Percentiles rank a stretch among this genome's conserved stretches.
phyloP scores from a whole-genome alignment of 306 rosid genomes.

The Lithocarpus polystachyus region DNA sequence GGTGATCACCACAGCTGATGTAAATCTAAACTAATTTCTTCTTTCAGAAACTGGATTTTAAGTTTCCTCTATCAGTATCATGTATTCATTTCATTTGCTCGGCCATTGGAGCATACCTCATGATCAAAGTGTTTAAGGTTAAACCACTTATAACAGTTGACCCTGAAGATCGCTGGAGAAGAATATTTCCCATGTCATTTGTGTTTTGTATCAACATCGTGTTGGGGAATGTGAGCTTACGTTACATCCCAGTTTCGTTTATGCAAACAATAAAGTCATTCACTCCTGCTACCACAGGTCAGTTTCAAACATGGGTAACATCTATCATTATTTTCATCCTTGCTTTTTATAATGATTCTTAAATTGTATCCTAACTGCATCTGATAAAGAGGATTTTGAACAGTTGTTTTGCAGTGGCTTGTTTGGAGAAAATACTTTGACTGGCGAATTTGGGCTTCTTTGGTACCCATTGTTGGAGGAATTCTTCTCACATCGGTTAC shows the following conservation, averaged over 20 bases:
- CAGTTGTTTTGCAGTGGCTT: constrained; percentile 93
- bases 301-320: constrained; percentile 10
- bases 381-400: constrained; percentile 32
- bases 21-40: constrained; percentile 7
- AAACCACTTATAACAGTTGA: constrained; percentile 86
- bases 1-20: neutral
- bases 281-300: constrained; percentile 98
- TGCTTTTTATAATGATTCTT: neutral
- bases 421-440: constrained; percentile 94
- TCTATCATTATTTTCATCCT: neutral
- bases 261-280: constrained; percentile 99
- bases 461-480: constrained; percentile 98
- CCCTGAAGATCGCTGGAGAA: constrained; percentile 90
- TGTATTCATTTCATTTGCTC: constrained; percentile 94
- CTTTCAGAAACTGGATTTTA: constrained; percentile 91
- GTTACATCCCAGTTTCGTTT: constrained; percentile 97
- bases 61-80: constrained; percentile 89
- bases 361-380: constrained; percentile 9
- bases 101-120: constrained; percentile 72
- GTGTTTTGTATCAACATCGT: constrained; percentile 96
- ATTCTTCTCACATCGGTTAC: constrained; percentile 94
- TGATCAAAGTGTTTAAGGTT: constrained; percentile 76
- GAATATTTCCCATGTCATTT: constrained; percentile 99
- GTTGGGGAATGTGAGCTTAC: constrained; percentile 89
- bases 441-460: constrained; percentile 89